Evolutionary conservation across 306 rosid genomes (phyloP).

Genomic region (Hylodesmum podocarpum): DNA sequence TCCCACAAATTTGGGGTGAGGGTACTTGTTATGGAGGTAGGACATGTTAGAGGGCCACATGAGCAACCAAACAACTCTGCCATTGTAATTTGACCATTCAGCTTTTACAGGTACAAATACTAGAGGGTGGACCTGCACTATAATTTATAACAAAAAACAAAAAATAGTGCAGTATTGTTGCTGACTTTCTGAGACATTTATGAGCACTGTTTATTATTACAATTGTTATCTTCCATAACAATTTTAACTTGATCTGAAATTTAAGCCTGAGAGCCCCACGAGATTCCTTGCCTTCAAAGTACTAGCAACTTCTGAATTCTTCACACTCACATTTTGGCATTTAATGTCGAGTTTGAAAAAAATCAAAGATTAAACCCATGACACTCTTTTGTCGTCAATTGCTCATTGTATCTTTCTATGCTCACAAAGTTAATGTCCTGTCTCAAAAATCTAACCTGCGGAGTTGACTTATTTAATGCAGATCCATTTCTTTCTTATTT

Average conservation of each 20-base stretch:
- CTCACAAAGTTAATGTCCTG: conserved; percentile 34
- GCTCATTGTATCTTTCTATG: conserved; percentile 29
- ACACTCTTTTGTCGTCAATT: conserved; percentile 29
- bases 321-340: conserved; percentile 21
- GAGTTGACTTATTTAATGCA: conserved; percentile 39
- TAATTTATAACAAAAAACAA: conserved; percentile 17
- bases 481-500: background rate
- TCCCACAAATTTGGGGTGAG: background rate
- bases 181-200: conserved; percentile 28
- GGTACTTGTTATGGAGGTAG: background rate
- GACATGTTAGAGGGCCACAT: conserved; percentile 13
- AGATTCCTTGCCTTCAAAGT: conserved; percentile 39
- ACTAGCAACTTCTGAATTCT: conserved; percentile 13
- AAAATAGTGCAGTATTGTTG: background rate
- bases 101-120: background rate
- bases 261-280: conserved; percentile 19
- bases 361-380: conserved; percentile 25
- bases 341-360: conserved; percentile 19
- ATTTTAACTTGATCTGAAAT: conserved; percentile 28
- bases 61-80: background rate
- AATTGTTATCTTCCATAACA: background rate
- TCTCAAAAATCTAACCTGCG: conserved; percentile 35
- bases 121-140: conserved; percentile 7
- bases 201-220: conserved; percentile 8
- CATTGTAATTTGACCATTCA: conserved; percentile 39